Percentiles rank a stretch among this genome's conserved stretches.
phyloP scores from a whole-genome alignment of 345 rosid genomes.

The Cardamine chenopodiifolia region DNA sequence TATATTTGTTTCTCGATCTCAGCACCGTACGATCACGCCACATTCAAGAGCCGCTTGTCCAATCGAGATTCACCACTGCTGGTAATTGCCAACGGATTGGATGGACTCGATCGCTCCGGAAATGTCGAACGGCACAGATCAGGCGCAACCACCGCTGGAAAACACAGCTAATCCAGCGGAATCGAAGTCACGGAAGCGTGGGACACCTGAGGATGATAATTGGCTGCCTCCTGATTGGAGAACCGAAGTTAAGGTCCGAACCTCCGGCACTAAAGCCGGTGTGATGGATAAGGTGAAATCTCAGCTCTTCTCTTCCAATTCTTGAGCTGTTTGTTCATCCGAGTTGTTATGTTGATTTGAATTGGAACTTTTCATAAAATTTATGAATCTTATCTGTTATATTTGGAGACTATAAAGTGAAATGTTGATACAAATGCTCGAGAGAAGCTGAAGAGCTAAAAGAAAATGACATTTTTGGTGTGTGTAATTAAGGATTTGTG shows the following conservation, averaged over 20 bases:
- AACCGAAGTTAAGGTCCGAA: slow-evolving; percentile 63
- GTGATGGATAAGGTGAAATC: slow-evolving; percentile 63
- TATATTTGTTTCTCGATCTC: not conserved
- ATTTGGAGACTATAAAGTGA: not conserved
- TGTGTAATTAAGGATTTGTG: not conserved
- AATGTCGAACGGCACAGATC: slow-evolving; percentile 30
- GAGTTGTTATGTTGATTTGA: not conserved
- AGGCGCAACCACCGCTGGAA: slow-evolving; percentile 2
- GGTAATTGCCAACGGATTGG: not conserved
- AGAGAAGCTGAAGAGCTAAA: no score
- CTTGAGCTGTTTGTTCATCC: not conserved
- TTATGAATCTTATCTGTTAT: not conserved
- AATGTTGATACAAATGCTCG: not conserved
- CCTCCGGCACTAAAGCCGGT: slow-evolving; percentile 76
- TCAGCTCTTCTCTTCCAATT: slow-evolving; percentile 3
- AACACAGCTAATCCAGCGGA: slow-evolving; percentile 2
- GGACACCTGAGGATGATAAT: slow-evolving; percentile 36
- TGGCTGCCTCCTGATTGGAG: slow-evolving; percentile 79
- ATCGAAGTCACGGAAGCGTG: slow-evolving; percentile 33
- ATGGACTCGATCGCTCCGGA: not conserved
- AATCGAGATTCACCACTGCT: not conserved
- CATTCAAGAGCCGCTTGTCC: not conserved
- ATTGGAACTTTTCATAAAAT: not conserved
- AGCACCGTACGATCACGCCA: not conserved
- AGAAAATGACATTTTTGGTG: not conserved